Evolutionary conservation across 2,329 filamentous ascomycete species (phyloP), one percentile per base, ranked within the genome.

Genomic region (Arthrobotrys iridis): DNA sequence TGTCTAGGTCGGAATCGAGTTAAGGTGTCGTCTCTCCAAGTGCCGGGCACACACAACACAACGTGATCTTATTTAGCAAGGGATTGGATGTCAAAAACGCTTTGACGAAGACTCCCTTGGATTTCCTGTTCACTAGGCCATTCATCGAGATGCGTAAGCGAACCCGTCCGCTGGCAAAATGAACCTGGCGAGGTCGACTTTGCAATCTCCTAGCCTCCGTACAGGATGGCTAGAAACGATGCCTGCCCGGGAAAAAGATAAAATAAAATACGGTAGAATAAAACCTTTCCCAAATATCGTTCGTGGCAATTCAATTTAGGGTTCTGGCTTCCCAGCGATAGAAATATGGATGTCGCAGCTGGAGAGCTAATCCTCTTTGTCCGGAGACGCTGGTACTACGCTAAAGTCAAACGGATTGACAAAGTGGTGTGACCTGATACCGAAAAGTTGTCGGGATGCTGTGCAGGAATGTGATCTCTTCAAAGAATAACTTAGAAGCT

Each of bases 81-180:
- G 55, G 45, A 35, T 41, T 28, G 26, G n/a, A 22, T 46, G 67
- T 64, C 58, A 58, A 46, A n/a, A 46, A 64, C 13, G 40, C 13
- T 43, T 62, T 68, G 57, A 75, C 63, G 43, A 40, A 68, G 71
- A 52, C 50, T 75, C 63, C 71, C 63, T 57, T 75, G 60, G 33
- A 52, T 62, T 66, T 62, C 57, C 50, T 26, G 43, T 46, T 43
- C 63, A 18, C 57, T 35, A 74, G 43, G 71, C 24, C 57, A 57
- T 58, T 75, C 71, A 75, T 75, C 71, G 63, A 75, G 66, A 71
- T 71, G 58, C 57, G 66, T 63, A 63, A 63, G 58, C 58, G 63
- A 75, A 63, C 33, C 48, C 7, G 55, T 33, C 63, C 63, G 57
- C 71, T 50, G 67, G 63, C 57, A 18, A 63, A 60, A 67, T 26